A percentile compares a stretch with the other conserved stretches of the same genome.
phyloP scores from a whole-genome alignment of 768 basidiomycete genomes.

The Tylopilus felleus region DNA sequence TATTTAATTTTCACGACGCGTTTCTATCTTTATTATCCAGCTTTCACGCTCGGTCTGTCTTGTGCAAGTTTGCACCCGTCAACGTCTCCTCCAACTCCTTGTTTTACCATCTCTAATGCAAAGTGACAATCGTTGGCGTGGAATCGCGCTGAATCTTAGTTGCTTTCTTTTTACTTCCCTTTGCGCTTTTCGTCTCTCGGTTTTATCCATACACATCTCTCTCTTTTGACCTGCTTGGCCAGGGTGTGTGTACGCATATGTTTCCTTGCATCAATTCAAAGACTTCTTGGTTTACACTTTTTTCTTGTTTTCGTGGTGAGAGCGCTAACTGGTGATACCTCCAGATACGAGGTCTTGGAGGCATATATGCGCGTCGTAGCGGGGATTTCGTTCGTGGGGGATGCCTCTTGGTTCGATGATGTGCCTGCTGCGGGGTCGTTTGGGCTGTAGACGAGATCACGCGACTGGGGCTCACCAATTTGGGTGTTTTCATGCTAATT shows the following conservation, averaged over 20 bases:
- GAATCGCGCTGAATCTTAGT: slow-evolving; percentile 10
- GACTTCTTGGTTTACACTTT: not conserved
- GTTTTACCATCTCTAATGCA: not conserved
- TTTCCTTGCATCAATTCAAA: slow-evolving; percentile 14
- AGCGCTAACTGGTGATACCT: not conserved
- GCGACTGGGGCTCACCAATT: too few relatives aligned
- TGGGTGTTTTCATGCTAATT: too few relatives aligned
- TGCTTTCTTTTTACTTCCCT: not conserved
- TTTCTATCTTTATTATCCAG: slow-evolving; percentile 30
- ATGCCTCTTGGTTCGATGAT: too few relatives aligned
- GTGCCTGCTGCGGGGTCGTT: too few relatives aligned
- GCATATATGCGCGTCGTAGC: too few relatives aligned
- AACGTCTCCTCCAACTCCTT: not conserved
- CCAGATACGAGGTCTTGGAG: not conserved
- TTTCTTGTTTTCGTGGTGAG: not conserved
- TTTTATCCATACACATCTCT: not conserved
- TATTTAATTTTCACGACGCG: slow-evolving; percentile 19
- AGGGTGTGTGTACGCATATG: slow-evolving; percentile 12
- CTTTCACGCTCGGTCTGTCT: slow-evolving; percentile 19
- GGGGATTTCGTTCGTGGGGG: too few relatives aligned
- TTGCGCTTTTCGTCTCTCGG: not conserved
- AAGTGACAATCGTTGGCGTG: not conserved
- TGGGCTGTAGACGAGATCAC: too few relatives aligned
- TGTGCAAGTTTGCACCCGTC: slow-evolving; percentile 8
- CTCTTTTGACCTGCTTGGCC: slow-evolving; percentile 23